Percentiles rank a stretch among this genome's conserved stretches.
These are phyloP conservation scores for Pythium aphanidermatum DNA, from an alignment of 352 stramenopile genomes.

Conservation along the genomic window DNA sequence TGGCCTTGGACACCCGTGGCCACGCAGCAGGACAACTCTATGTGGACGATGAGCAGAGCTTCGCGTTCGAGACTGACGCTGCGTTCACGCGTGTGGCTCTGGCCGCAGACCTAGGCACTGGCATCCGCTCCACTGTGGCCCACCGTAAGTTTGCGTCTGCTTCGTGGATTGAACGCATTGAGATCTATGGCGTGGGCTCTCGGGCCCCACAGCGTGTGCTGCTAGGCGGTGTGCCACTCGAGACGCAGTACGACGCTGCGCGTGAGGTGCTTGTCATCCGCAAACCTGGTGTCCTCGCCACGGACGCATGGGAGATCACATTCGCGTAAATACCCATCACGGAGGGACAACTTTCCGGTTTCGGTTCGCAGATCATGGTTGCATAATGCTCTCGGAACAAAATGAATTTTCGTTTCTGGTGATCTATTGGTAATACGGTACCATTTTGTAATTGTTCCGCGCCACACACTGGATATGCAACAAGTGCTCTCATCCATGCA, in stretches of 20 bases:
- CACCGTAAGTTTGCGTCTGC: constrained; percentile 40
- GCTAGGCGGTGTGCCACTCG: constrained; percentile 30
- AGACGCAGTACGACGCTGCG: constrained; percentile 65
- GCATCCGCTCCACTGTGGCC: constrained; percentile 25
- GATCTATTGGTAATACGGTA: no score
- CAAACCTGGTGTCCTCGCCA: constrained; percentile 71
- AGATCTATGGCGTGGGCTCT: constrained; percentile 61
- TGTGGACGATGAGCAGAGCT: constrained; percentile 95
- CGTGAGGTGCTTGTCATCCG: constrained; percentile 72
- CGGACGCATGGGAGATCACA: constrained; percentile 61
- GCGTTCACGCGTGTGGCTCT: constrained; percentile 49
- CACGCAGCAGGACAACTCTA: constrained; percentile 90
- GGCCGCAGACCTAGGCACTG: constrained; percentile 25
- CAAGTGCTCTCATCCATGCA: no score
- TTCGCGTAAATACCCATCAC: no score
- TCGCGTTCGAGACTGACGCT: constrained; percentile 46
- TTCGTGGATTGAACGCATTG: constrained; percentile 78
- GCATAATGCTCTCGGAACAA: no score
- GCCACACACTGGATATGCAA: no score
- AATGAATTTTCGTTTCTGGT: no score
- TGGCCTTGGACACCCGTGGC: constrained; percentile 86
- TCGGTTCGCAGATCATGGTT: no score
- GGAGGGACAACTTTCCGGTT: no score
- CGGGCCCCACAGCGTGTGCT: constrained; percentile 43
- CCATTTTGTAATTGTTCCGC: no score